Base-by-base conservation (phyloP, 73 alveolate genomes). In the Blepharisma japonicum region DNA sequence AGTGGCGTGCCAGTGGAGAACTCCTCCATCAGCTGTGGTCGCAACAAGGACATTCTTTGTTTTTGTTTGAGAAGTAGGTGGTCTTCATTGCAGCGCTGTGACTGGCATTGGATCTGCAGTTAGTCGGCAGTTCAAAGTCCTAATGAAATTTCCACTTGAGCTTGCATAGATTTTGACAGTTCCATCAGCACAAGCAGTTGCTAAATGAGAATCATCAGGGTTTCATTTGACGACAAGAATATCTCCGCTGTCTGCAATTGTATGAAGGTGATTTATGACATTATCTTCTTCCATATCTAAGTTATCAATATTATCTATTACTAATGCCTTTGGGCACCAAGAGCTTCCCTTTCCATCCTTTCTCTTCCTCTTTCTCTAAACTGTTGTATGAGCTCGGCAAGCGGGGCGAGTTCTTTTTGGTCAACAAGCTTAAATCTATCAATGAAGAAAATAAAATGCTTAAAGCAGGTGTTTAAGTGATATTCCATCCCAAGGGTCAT, bases 401-500 rank as follows among this genome's bases (percentile, higher is more conserved):
- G 87, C 18, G 99, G 99, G 18, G 99, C 99, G 14, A 95, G 88
- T 83, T 95, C 98, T 68, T 95, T 95, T 56, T 87, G 89, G 61
- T 95, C 99, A n/a, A 95, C 99, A 48, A 93, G 82, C 70, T 95
- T 91, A 86, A 95, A 95, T 89, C 94, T 90, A 81, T 93, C 42
- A 54, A 95, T 93, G 83, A 95, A 95, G 85, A 91, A 95, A 48
- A 95, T 93, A 81, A 95, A 95, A 85, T 95, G 98, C 86, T 95
- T 95, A 84, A 95, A 95, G 82, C 98, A 95, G 61, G 99, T 95
- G 84, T 95, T 95, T 89, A 95, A 85, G 84, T 95, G 99, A 55
- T 94, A 91, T 87, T 95, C 98, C 39, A 96, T 92, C 72, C 97
- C 96, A 27, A 95, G 87, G 85, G 89, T 89, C 96, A 95, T 95